A percentile compares a stretch with the other conserved stretches of the same genome.
These are phyloP conservation scores for Pythium periplocum DNA, from an alignment of 352 stramenopile genomes.

Conservation along the genomic window DNA sequence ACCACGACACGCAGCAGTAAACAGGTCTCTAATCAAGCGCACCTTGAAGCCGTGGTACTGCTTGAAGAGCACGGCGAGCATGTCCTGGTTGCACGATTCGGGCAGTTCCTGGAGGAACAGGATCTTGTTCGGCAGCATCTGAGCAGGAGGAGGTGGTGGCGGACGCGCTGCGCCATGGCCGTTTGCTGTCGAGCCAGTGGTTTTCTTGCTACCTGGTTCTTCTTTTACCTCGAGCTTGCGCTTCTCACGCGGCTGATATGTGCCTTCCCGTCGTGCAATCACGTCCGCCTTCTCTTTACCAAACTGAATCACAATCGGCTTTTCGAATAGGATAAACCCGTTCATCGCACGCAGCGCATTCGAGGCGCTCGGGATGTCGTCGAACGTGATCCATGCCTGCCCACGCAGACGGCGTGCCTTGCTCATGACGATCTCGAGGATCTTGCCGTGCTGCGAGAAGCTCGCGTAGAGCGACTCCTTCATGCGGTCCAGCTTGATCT, in stretches of 20 bases:
- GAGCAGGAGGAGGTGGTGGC: conserved; percentile 29
- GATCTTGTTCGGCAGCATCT: conserved; percentile 88
- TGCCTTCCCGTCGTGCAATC: conserved; percentile 64
- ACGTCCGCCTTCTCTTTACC: conserved; percentile 82
- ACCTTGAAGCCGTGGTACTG: conserved; percentile 95
- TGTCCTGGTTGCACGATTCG: conserved; percentile 94
- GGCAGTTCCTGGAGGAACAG: conserved; percentile 93
- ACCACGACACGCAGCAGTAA: not conserved
- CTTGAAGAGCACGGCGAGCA: conserved; percentile 96
- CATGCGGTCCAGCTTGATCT: conserved; percentile 90
- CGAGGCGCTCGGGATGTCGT: conserved; percentile 83
- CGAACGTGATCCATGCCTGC: conserved; percentile 92
- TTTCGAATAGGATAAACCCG: conserved; percentile 85
- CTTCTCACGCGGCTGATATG: conserved; percentile 77
- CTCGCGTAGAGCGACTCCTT: conserved; percentile 88
- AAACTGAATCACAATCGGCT: conserved; percentile 80
- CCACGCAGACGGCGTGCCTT: conserved; percentile 78
- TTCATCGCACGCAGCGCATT: conserved; percentile 87
- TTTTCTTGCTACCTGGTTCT: conserved; percentile 21
- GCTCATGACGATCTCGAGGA: conserved; percentile 88
- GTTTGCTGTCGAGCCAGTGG: conserved; percentile 20
- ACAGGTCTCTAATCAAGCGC: conserved; percentile 3
- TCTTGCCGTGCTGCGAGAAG: conserved; percentile 91
- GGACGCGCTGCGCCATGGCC: conserved; percentile 27
- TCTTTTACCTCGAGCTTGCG: conserved; percentile 61